phyloP scores from a whole-genome alignment of 306 rosid genomes.

The Abrus precatorius region DNA sequence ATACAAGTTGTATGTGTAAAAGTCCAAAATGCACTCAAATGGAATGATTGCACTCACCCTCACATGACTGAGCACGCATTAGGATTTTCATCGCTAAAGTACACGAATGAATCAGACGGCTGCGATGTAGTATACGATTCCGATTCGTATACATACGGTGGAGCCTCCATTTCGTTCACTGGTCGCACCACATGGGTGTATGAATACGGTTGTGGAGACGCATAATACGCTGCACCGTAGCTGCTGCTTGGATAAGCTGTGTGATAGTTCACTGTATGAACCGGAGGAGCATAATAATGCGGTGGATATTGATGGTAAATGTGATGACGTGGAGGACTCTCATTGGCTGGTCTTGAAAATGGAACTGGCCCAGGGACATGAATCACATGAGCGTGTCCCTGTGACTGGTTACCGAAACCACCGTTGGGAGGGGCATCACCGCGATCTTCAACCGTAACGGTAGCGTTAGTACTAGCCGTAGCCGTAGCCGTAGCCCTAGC shows the following conservation, averaged over 20 bases:
- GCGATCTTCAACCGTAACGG: constrained; percentile 19
- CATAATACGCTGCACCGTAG: constrained; percentile 59
- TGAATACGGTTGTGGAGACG: constrained; percentile 56
- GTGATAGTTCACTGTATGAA: constrained; percentile 57
- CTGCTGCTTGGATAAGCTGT: constrained; percentile 59
- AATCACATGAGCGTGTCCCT: constrained; percentile 1
- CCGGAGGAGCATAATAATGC: constrained; percentile 47
- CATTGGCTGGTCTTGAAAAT: constrained; percentile 47
- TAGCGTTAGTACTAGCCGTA: background rate
- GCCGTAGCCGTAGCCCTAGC: background rate
- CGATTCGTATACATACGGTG: constrained; percentile 39
- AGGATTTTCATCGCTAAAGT: constrained; percentile 90
- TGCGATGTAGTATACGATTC: constrained; percentile 49
- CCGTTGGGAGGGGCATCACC: constrained; percentile 46
- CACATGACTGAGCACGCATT: constrained; percentile 76
- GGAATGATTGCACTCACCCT: constrained; percentile 5
- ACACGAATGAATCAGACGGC: constrained; percentile 67
- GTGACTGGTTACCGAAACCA: constrained; percentile 49
- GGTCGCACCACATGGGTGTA: constrained; percentile 51
- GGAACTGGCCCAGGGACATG: constrained; percentile 30
- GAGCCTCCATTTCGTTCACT: constrained; percentile 45
- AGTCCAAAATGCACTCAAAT: constrained; percentile 28
- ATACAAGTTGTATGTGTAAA: constrained; percentile 50
- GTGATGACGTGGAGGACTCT: constrained; percentile 56
- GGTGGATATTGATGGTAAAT: constrained; percentile 51